Evolutionary conservation across 768 basidiomycete species (phyloP).

Genomic region (Clavaria fumosa): DNA sequence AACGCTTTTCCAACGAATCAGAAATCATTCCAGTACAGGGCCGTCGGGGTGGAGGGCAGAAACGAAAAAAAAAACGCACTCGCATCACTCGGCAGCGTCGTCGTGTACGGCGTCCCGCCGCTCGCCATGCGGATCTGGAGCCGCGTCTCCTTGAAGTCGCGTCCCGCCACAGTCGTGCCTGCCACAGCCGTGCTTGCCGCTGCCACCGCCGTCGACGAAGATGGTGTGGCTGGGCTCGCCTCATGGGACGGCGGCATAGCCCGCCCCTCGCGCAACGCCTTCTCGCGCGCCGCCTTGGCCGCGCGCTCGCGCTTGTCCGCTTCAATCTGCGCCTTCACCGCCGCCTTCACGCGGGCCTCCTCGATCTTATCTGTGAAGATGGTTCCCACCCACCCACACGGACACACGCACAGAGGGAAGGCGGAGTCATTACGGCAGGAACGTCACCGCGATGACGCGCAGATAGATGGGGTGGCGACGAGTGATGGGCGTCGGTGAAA

Average conservation of each 20-base stretch:
- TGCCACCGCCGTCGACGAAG: slow-evolving; percentile 18
- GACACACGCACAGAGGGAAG: not conserved
- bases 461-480: too few relatives aligned
- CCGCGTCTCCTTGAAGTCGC: slow-evolving; percentile 76
- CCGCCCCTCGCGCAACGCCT: slow-evolving; percentile 75
- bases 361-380: slow-evolving; percentile 90
- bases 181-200: slow-evolving; percentile 22
- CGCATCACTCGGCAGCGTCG: slow-evolving; percentile 64
- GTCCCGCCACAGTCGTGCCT: slow-evolving; percentile 34
- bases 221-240: slow-evolving; percentile 21
- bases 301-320: slow-evolving; percentile 83
- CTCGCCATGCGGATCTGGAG: slow-evolving; percentile 79
- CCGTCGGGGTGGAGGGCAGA: not conserved
- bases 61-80: slow-evolving; percentile 29
- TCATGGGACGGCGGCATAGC: slow-evolving; percentile 15
- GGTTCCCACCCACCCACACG: too few relatives aligned
- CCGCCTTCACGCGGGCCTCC: slow-evolving; percentile 73
- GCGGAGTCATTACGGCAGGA: not conserved
- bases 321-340: slow-evolving; percentile 88
- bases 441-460: too few relatives aligned
- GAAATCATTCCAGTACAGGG: not conserved
- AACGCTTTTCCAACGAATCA: slow-evolving; percentile 34
- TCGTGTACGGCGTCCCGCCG: slow-evolving; percentile 70
- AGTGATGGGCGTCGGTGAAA: too few relatives aligned
- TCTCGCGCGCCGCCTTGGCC: slow-evolving; percentile 79